Base-by-base conservation (phyloP, 768 basidiomycete species). In the Amylocystis lapponica region DNA sequence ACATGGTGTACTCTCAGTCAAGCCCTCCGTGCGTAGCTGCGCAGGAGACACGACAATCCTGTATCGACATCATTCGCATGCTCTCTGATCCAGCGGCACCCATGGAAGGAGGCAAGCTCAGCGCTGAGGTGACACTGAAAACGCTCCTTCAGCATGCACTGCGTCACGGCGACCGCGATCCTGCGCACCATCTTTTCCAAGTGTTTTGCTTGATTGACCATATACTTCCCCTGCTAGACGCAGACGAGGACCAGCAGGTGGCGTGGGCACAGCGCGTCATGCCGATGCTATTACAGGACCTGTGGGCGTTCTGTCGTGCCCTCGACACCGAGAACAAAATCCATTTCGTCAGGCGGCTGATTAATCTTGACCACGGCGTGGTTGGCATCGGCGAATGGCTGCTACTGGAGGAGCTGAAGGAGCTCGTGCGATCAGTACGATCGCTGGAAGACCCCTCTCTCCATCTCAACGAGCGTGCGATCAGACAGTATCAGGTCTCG, bases 331-430 rank as follows among this genome's bases (percentile, higher is more conserved):
- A 79, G 42, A 74, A 66, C 32, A 78, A 74, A 55, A 63, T 70
- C 2, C 67, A 70, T 29, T 57, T 88, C 20, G 55, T 87, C 21
- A 63, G 70, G 36, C 70, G 78, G 5, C 67, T 89, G 3, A 65
- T 75, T 17, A 65, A 59, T 14, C 59, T 88, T 12, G 87, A 90
- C 49, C 59, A 67, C 5, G 78, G 76, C 2, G 58, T 68, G 20
- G 60, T 75, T 17, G 79, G 78, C 3, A 61, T 84, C 2, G 81
- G 76, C 14, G 81, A 84, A 46, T 90, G 85, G 84, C 53, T 89
- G 20, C 52, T 90, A 8, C 53, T 63, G n/a, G 76, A 83, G 49
- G 82, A 85, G 47, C 52, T 83, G 45, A 78, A 76, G 56, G 62
- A 68, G n/a, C 61, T 83, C 34, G 61, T 61, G 6, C 59, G 58